phyloP scores from a whole-genome alignment of 2,329 filamentous ascomycete genomes.

The Cordyceps fumosorosea region DNA sequence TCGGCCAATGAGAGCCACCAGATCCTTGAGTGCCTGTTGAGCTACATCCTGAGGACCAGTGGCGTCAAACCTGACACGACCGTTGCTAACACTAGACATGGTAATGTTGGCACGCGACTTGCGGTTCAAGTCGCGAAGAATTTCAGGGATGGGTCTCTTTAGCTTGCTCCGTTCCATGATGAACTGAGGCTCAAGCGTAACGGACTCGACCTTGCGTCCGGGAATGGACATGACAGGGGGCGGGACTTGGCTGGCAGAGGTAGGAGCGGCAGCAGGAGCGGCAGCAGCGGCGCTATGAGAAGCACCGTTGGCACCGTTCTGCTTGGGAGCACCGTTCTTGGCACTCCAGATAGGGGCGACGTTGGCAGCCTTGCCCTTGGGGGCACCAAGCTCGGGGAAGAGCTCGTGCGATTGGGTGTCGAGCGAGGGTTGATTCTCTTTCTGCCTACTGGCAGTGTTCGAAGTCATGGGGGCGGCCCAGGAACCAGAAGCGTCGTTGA shows the following conservation, averaged over 20 bases:
- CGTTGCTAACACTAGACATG: conserved; percentile 65
- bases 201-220: conserved; percentile 72
- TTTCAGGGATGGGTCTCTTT: conserved; percentile 77
- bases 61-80: conserved; percentile 74
- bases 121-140: conserved; percentile 87
- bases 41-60: conserved; percentile 78
- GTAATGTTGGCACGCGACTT: conserved; percentile 82
- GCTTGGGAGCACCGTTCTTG: conserved; percentile 50
- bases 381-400: conserved; percentile 81
- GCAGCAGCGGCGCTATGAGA: conserved; percentile 58
- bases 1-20: conserved; percentile 82
- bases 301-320: conserved; percentile 47
- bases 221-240: conserved; percentile 66
- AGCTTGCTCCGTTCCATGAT: conserved; percentile 71
- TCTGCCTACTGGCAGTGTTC: conserved; percentile 65
- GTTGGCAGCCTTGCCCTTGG: conserved; percentile 60
- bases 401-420: conserved; percentile 85
- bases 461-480: conserved; percentile 46
- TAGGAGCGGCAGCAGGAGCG: conserved; percentile 46
- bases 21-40: conserved; percentile 80
- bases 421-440: conserved; percentile 45
- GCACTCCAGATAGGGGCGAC: conserved; percentile 72
- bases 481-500: conserved; percentile 37
- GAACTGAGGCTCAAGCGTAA: conserved; percentile 67
- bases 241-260: conserved; percentile 27